These are phyloP conservation scores for Suillus weaverae DNA, from an alignment of 768 basidiomycete genomes.

Conservation along the genomic window DNA sequence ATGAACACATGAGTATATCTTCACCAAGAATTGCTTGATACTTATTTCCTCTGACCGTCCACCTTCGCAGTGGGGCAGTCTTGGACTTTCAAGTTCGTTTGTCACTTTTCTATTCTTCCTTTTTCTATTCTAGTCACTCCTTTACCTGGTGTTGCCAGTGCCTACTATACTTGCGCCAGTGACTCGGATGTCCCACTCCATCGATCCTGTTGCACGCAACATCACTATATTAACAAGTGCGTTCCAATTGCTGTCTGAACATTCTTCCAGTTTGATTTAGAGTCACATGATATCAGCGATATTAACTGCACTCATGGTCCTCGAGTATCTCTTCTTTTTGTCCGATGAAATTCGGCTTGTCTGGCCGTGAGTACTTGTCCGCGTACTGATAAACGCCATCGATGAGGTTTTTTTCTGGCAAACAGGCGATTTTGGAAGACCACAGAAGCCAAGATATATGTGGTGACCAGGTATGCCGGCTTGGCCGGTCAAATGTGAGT, in stretches of 20 bases:
- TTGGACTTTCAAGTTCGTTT: not conserved
- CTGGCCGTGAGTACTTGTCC: constrained; percentile 22
- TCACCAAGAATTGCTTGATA: not conserved
- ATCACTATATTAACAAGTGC: not conserved
- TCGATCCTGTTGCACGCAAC: not conserved
- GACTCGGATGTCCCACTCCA: not conserved
- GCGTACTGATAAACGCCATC: not conserved
- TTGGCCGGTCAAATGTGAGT: constrained; percentile 22
- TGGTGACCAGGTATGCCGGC: constrained; percentile 18
- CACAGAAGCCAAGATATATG: constrained; percentile 6
- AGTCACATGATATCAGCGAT: constrained; percentile 6
- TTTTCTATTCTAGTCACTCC: not conserved
- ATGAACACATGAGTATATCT: not conserved
- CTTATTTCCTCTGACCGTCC: not conserved
- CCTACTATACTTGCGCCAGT: not conserved
- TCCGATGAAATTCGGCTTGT: constrained; percentile 17
- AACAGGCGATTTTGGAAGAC: not conserved
- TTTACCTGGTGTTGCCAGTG: not conserved
- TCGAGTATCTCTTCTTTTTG: constrained; percentile 14
- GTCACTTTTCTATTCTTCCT: not conserved
- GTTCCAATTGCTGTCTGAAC: not conserved
- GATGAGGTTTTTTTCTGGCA: not conserved
- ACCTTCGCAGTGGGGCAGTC: not conserved
- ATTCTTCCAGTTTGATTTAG: not conserved
- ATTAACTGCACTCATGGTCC: constrained; percentile 16